A percentile compares a stretch with the other conserved stretches of the same genome.
phyloP scores from a whole-genome alignment of 108 stramenopile genomes.

The Fistulifera pelliculosa region DNA sequence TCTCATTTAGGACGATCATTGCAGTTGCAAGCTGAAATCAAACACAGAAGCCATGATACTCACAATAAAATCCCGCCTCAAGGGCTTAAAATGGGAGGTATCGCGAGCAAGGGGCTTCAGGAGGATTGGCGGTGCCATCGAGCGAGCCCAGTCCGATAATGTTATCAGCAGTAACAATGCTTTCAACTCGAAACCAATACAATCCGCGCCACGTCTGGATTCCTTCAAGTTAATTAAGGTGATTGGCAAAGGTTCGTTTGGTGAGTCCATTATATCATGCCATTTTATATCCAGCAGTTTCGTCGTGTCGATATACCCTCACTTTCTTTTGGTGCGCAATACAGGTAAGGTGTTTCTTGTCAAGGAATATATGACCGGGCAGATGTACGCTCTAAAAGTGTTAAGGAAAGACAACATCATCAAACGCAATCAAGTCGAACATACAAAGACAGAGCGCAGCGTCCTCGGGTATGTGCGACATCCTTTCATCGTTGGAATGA shows the following conservation, averaged over 20 bases:
- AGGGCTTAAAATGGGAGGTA: constrained; percentile 23
- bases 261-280: constrained; percentile 44
- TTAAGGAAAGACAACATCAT: constrained; percentile 94
- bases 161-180: constrained; percentile 43
- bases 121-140: constrained; percentile 79
- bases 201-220: constrained; percentile 71
- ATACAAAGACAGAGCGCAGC: constrained; percentile 94
- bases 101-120: constrained; percentile 12
- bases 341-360: constrained; percentile 89
- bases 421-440: constrained; percentile 96
- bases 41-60: constrained; percentile 5
- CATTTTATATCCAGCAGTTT: constrained; percentile 5
- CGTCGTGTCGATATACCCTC: too few relatives aligned
- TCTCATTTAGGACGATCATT: constrained; percentile 72
- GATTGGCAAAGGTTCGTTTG: constrained; percentile 92
- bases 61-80: neutral
- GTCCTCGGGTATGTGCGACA: constrained; percentile 95
- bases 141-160: constrained; percentile 45
- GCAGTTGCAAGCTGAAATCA: constrained; percentile 59
- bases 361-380: constrained; percentile 58
- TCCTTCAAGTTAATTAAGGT: constrained; percentile 85
- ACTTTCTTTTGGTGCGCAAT: neutral
- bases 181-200: constrained; percentile 46
- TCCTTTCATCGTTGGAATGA: constrained; percentile 97
- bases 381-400: constrained; percentile 92